Conservation (phyloP, 208 protist species). For the Porcisia deanei region DNA sequence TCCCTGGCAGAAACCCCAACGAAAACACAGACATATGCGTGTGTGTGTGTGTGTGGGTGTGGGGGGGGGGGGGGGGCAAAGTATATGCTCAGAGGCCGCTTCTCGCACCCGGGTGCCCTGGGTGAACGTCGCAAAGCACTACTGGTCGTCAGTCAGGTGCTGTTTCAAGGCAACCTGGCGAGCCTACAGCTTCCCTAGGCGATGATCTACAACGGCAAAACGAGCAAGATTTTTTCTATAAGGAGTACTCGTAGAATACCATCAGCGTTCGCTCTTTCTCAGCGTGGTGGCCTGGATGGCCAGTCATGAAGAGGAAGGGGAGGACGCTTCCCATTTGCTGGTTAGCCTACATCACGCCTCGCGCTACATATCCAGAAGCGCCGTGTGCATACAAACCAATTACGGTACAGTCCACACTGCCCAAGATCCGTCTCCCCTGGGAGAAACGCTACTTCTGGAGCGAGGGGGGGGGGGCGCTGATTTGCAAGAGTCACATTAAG, state of each 20-base stretch:
- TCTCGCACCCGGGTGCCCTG: conserved; percentile 7
- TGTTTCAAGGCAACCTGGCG: neutral
- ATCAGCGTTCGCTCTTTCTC: conserved; percentile 10
- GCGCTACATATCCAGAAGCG: neutral
- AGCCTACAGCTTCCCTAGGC: neutral
- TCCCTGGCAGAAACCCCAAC: no score
- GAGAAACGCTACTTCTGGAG: neutral
- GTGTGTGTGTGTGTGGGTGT: neutral
- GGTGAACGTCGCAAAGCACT: neutral
- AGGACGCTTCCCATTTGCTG: neutral
- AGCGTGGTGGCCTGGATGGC: neutral
- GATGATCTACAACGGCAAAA: conserved; percentile 6
- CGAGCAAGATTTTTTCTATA: conserved; percentile 1
- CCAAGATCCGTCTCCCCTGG: neutral
- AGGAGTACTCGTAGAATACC: conserved; percentile 14
- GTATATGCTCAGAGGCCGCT: neutral
- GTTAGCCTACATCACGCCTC: neutral
- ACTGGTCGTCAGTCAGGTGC: neutral
- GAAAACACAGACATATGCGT: no score
- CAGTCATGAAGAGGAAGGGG: neutral
- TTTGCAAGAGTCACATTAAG: neutral
- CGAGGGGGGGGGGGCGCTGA: neutral
- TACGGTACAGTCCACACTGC: neutral
- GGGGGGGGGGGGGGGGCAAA: neutral
- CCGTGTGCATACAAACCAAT: neutral